phyloP scores from a whole-genome alignment of 176 grass and related monocot genomes.

The Hyparrhenia diplandra region DNA sequence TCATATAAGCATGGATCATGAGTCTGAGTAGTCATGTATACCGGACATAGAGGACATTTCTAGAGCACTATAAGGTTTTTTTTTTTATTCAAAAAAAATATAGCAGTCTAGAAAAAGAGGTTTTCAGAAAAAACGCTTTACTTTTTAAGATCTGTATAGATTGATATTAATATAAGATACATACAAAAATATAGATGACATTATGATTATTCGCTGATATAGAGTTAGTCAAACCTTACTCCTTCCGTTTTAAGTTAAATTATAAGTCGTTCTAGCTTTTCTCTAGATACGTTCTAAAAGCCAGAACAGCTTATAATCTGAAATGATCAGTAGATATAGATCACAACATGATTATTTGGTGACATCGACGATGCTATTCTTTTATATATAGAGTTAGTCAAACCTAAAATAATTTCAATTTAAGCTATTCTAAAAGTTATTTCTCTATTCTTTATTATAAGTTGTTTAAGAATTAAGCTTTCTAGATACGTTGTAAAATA shows the following conservation, averaged over 20 bases:
- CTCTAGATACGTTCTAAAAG: no score
- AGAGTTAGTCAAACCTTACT: no score
- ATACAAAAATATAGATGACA: neutral
- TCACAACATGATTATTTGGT: no score
- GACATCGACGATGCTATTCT: neutral
- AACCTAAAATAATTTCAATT: neutral
- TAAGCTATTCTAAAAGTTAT: neutral
- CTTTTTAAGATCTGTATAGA: neutral
- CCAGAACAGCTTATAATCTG: no score
- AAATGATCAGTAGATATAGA: no score
- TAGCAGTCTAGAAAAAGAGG: neutral
- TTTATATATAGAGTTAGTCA: neutral
- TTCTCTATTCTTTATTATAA: no score
- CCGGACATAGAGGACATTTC: fast-evolving
- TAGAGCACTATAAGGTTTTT: neutral
- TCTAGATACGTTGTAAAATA: neutral
- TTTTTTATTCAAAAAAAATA: no score
- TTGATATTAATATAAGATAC: neutral
- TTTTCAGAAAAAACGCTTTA: neutral
- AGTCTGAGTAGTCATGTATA: neutral
- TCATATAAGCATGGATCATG: neutral
- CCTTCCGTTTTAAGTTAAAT: no score
- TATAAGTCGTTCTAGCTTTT: no score
- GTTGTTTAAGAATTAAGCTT: neutral
- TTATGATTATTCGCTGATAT: no score